These are phyloP conservation scores for Neurospora sp. DNA, from an alignment of 495 filamentous ascomycete genomes.

Conservation along the genomic window DNA sequence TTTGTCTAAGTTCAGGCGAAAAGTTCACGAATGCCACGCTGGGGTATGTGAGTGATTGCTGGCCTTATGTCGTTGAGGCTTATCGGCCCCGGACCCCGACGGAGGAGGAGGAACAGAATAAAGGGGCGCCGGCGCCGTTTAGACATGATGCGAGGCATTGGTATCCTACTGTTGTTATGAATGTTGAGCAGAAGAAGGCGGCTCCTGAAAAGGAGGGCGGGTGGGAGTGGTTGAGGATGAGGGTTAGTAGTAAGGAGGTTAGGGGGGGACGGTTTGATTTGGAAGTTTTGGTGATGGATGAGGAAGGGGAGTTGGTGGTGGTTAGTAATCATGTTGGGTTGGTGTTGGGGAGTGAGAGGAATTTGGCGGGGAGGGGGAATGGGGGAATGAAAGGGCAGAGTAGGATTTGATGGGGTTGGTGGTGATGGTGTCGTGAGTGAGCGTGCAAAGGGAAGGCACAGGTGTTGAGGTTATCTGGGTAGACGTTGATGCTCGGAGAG, in stretches of 20 bases:
- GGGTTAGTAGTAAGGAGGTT: slow-evolving; percentile 48
- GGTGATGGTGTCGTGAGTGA: background rate
- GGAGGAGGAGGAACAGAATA: background rate
- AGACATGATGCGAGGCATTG: slow-evolving; percentile 33
- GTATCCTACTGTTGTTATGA: slow-evolving; percentile 72
- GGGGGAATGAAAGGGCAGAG: background rate
- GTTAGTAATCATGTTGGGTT: slow-evolving; percentile 53
- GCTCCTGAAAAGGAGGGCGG: slow-evolving; percentile 42
- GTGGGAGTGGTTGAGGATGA: slow-evolving; percentile 55
- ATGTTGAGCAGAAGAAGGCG: slow-evolving; percentile 55
- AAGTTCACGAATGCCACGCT: slow-evolving; percentile 46
- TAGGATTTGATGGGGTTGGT: background rate
- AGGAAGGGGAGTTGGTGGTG: slow-evolving; percentile 47
- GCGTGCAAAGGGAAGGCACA: background rate
- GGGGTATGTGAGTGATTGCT: slow-evolving; percentile 48
- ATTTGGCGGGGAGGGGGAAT: slow-evolving; percentile 13
- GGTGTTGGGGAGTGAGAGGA: slow-evolving; percentile 35
- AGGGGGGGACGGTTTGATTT: slow-evolving; percentile 55
- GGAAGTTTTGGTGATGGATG: slow-evolving; percentile 52
- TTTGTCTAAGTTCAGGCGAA: slow-evolving; percentile 40
- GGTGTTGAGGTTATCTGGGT: background rate
- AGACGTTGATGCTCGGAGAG: background rate
- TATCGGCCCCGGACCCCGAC: slow-evolving; percentile 14
- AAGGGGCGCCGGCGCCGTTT: slow-evolving; percentile 5
- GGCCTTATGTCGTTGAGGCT: slow-evolving; percentile 24